These are phyloP conservation scores for Penicillium corylophilum DNA, from an alignment of 2,329 filamentous ascomycete genomes.

Conservation along the genomic window DNA sequence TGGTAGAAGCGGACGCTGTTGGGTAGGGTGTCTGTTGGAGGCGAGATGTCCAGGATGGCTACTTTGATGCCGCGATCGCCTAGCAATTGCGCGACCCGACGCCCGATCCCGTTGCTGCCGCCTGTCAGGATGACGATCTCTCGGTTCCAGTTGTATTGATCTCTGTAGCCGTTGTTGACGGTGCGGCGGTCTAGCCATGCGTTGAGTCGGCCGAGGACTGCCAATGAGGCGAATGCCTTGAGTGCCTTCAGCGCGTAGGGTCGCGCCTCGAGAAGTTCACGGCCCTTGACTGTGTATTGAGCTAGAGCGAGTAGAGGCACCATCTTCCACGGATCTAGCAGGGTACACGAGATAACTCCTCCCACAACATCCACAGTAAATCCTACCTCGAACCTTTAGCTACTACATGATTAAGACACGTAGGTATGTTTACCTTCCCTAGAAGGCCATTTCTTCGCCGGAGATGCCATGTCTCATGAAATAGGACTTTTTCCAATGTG, in stretches of 20 bases:
- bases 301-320: conserved; percentile 64
- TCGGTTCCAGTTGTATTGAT: conserved; percentile 54
- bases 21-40: conserved; percentile 32
- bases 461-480: conserved; percentile 12
- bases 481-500: neutral
- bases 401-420: neutral
- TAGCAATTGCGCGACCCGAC: conserved; percentile 63
- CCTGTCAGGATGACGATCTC: conserved; percentile 75
- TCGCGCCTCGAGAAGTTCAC: conserved; percentile 54
- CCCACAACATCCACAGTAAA: conserved; percentile 62
- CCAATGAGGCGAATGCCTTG: conserved; percentile 54
- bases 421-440: conserved; percentile 32
- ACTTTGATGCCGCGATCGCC: conserved; percentile 65
- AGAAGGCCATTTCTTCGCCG: conserved; percentile 26
- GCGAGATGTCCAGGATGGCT: conserved; percentile 62
- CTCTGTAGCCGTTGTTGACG: conserved; percentile 45
- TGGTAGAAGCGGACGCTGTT: conserved; percentile 63
- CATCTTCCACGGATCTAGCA: conserved; percentile 64
- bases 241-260: conserved; percentile 54
- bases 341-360: conserved; percentile 58
- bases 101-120: conserved; percentile 72
- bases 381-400: conserved; percentile 29
- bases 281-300: conserved; percentile 63
- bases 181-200: conserved; percentile 53
- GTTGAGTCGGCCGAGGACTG: conserved; percentile 51